Conservation (phyloP, 1,284 basidiomycete species). For the Austroboletus niveus region DNA sequence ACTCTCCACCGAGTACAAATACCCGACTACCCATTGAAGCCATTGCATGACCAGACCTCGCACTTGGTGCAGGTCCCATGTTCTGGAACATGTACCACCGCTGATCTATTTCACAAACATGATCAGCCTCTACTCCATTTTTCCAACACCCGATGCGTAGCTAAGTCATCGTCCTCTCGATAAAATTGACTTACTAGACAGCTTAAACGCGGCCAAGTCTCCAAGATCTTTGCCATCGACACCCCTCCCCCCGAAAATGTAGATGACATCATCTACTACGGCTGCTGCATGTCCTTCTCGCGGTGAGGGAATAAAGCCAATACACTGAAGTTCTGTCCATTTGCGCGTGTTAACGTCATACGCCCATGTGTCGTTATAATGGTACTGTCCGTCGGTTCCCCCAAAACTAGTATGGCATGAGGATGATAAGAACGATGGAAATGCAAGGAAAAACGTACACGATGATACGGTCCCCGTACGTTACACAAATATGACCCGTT, state of each 20-base stretch:
- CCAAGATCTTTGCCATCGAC: constrained; percentile 96
- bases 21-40: constrained; percentile 86
- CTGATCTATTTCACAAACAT: constrained; percentile 45
- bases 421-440: constrained; percentile 11
- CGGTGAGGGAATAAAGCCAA: constrained; percentile 95
- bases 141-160: neutral
- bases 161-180: neutral
- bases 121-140: constrained; percentile 10
- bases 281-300: constrained; percentile 97
- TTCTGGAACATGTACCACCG: constrained; percentile 99
- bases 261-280: constrained; percentile 96
- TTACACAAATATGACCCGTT: constrained; percentile 92
- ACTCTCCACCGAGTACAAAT: constrained; percentile 94
- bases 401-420: constrained; percentile 69
- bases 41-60: constrained; percentile 94
- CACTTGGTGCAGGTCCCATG: constrained; percentile 93
- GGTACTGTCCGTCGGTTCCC: constrained; percentile 96
- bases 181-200: constrained; percentile 69
- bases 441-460: constrained; percentile 52
- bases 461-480: constrained; percentile 83
- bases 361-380: constrained; percentile 99
- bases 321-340: constrained; percentile 95
- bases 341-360: constrained; percentile 82
- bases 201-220: constrained; percentile 96
- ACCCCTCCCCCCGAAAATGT: constrained; percentile 96